These are phyloP conservation scores for Clonostachys byssicola DNA, from an alignment of 2,329 filamentous ascomycete genomes.

Conservation along the genomic window DNA sequence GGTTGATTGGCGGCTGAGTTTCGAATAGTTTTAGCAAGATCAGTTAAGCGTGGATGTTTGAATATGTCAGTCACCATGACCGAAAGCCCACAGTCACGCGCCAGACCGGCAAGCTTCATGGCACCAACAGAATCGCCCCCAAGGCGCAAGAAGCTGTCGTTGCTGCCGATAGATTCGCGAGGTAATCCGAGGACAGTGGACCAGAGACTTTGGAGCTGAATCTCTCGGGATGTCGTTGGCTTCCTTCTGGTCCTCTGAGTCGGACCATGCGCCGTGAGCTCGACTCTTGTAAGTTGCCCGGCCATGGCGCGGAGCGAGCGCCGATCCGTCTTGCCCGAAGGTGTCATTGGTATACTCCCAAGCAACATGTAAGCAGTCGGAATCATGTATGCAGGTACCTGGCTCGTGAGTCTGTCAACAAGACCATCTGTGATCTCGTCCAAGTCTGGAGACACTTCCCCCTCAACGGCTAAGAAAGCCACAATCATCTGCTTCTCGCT, in stretches of 20 bases:
- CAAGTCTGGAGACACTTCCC: too few relatives aligned
- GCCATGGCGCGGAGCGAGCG: not conserved
- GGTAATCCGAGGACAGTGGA: not conserved
- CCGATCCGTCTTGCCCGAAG: slow-evolving; percentile 1
- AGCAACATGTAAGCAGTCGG: not conserved
- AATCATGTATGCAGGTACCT: not conserved
- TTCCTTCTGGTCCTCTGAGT: not conserved
- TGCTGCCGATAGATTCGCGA: slow-evolving; percentile 25
- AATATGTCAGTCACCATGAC: slow-evolving; percentile 47
- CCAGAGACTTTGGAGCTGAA: not conserved
- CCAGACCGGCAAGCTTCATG: slow-evolving; percentile 48
- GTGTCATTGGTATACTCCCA: not conserved
- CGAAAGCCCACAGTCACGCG: slow-evolving; percentile 32
- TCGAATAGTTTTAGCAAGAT: not conserved
- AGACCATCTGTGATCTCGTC: not conserved
- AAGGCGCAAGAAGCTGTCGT: slow-evolving; percentile 49
- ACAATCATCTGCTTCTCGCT: slow-evolving; percentile 9
- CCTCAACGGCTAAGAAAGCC: slow-evolving; percentile 6
- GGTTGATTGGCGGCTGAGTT: too few relatives aligned
- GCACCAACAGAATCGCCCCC: slow-evolving; percentile 49
- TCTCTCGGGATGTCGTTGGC: not conserved
- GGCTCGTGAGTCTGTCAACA: too few relatives aligned
- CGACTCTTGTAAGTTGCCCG: not conserved
- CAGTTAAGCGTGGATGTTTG: slow-evolving; percentile 4
- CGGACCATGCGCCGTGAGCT: not conserved